Base-by-base conservation (phyloP, 2,329 filamentous ascomycete species). In the Periconia macrospinosa region DNA sequence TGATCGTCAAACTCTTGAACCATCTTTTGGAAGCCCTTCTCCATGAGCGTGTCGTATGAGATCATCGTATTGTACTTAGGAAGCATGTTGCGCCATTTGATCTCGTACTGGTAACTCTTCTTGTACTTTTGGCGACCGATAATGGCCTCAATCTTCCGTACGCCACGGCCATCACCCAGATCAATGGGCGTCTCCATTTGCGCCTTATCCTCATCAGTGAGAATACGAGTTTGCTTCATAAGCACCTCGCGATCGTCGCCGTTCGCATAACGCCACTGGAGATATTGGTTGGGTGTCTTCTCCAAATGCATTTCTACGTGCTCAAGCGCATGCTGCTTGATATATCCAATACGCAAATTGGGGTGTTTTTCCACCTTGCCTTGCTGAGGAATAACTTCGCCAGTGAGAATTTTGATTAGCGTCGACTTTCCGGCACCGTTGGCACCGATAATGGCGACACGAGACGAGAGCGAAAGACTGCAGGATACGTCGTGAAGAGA, bases 291-390 rank as follows among this genome's bases (percentile, higher is more conserved):
- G 41, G 94, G 94, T 0, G 94, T 99, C 85, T 99, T 99, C 78
- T 99, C 94, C 65, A 97, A 81, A 72, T 99, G 94, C 93, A 97
- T 96, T 79, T 99, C 93, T 11, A 99, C 94, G 85, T 99, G 94
- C 81, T 99, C 94, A 13, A 99, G 83, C 43, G 94, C 94, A 76
- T 99, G 94, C 80, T 99, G 94, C 81, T 97, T 97, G 81, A 99
- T 97, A 81, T 99, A 99, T 50, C 94, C 94, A 67, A 99, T 97
- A 82, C 94, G 92, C 70, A 99, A 79, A 75, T 99, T 99, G 63
- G 94, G 94, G 75, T 99, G 94, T 82, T 97, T 97, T 82, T 97
- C 92, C 20, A 99, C 94, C 72, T 87, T 91, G 59, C 94, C 94
- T 18, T 78, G 77, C 58, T 89, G 89, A 15, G 91, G 94, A 61